phyloP scores from a whole-genome alignment of 148 eudicot species.

The Fagopyrum homotropicum region DNA sequence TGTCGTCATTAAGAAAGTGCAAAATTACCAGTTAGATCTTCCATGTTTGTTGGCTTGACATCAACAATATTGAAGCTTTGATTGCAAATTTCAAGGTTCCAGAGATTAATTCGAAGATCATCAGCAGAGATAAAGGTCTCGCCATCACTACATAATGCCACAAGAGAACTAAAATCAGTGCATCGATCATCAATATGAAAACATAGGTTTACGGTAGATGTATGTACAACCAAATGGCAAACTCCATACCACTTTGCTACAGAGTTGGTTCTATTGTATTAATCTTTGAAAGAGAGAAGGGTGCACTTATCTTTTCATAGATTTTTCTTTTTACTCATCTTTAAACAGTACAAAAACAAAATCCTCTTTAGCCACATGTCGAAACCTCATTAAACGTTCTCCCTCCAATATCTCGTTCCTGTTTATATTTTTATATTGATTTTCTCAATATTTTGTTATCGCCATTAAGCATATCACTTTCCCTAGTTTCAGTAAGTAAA shows the following conservation, averaged over 20 bases:
- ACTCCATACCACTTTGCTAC: not conserved
- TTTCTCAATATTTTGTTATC: too few species aligned
- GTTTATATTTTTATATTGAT: too few species aligned
- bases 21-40: conserved; percentile 66
- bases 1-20: not conserved
- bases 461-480: too few species aligned
- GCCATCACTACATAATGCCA: conserved; percentile 47
- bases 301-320: not conserved
- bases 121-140: conserved; percentile 84
- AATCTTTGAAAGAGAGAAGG: not conserved
- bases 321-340: not conserved
- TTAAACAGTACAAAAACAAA: not conserved
- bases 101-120: conserved; percentile 78
- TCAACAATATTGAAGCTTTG: conserved; percentile 84
- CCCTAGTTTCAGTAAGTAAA: not conserved
- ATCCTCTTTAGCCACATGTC: too few species aligned
- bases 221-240: too few species aligned
- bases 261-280: not conserved
- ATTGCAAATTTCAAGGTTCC: conserved; percentile 76
- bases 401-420: too few species aligned
- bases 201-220: not conserved
- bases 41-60: conserved; percentile 79
- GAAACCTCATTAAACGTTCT: too few species aligned
- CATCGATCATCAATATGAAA: not conserved
- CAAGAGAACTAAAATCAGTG: not conserved